Conservation (phyloP, 345 rosid species). For the Linum lewisii region DNA sequence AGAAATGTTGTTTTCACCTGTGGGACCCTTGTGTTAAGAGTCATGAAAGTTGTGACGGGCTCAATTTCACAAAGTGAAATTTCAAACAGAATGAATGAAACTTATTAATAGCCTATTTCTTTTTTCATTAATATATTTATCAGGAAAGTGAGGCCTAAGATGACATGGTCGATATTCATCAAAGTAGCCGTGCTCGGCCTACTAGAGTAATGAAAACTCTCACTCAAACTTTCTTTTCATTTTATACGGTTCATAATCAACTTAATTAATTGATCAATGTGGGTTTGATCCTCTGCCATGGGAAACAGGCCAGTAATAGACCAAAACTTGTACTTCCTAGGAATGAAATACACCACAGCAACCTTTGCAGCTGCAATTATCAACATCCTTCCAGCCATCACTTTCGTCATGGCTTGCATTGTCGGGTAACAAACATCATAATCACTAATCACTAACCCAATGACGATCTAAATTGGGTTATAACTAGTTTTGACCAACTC, state of each 20-base stretch:
- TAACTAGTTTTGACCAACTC: no score
- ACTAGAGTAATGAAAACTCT: slow-evolving; percentile 43
- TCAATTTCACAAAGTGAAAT: no score
- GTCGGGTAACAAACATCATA: slow-evolving; percentile 1
- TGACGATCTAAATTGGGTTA: no score
- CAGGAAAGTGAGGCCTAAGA: slow-evolving; percentile 72
- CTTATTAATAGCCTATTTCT: no score
- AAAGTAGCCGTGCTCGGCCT: slow-evolving; percentile 51
- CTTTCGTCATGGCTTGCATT: slow-evolving; percentile 67
- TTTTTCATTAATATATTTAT: slow-evolving; percentile 2
- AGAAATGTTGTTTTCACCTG: no score
- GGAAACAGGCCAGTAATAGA: slow-evolving; percentile 66
- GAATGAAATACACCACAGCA: slow-evolving; percentile 80
- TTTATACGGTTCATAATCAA: no score
- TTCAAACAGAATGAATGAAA: no score
- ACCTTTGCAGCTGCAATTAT: slow-evolving; percentile 79
- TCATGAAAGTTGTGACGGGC: no score
- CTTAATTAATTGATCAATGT: no score
- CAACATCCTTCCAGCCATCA: slow-evolving; percentile 79
- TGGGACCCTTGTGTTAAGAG: no score
- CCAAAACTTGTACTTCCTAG: slow-evolving; percentile 64
- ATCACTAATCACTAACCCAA: no score
- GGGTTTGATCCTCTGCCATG: not conserved
- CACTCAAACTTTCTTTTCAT: not conserved
- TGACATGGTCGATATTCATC: slow-evolving; percentile 58